Percentiles rank a stretch among this genome's conserved stretches.
phyloP scores from a whole-genome alignment of 2,329 filamentous ascomycete genomes.

The Pseudopyrenochaeta lycopersici region DNA sequence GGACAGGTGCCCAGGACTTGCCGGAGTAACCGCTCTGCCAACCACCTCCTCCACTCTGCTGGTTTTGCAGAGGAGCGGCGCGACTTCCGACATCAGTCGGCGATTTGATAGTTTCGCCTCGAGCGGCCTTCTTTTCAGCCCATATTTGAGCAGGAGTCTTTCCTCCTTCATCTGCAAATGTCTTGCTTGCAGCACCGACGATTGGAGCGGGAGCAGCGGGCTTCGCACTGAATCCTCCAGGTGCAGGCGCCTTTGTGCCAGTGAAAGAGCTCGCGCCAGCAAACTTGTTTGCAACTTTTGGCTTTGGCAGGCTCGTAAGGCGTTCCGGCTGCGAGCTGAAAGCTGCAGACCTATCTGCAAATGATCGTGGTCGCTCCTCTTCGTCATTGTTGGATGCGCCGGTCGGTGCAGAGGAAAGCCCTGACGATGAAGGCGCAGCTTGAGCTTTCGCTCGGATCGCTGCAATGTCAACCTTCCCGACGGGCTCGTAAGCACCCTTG shows the following conservation, averaged over 20 bases:
- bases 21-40: slow-evolving; percentile 94
- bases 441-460: slow-evolving; percentile 88
- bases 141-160: slow-evolving; percentile 97
- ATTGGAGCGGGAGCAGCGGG: slow-evolving; percentile 68
- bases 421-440: slow-evolving; percentile 43
- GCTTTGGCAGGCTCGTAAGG: slow-evolving; percentile 88
- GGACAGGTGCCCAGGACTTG: slow-evolving; percentile 88
- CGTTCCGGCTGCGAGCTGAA: slow-evolving; percentile 78
- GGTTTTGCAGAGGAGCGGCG: slow-evolving; percentile 55
- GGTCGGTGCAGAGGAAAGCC: slow-evolving; percentile 55
- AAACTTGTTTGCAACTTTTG: slow-evolving; percentile 93
- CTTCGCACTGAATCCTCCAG: slow-evolving; percentile 72
- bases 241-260: slow-evolving; percentile 88
- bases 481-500: slow-evolving; percentile 92
- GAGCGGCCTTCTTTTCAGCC: slow-evolving; percentile 94
- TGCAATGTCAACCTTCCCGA: slow-evolving; percentile 96
- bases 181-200: slow-evolving; percentile 84
- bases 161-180: slow-evolving; percentile 92
- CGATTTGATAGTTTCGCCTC: slow-evolving; percentile 66
- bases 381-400: slow-evolving; percentile 55
- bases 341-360: slow-evolving; percentile 79
- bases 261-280: slow-evolving; percentile 75
- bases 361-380: slow-evolving; percentile 61
- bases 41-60: slow-evolving; percentile 75
- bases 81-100: slow-evolving; percentile 39